These are phyloP conservation scores for Lactarius tabidus DNA, from an alignment of 768 basidiomycete genomes.

Conservation along the genomic window DNA sequence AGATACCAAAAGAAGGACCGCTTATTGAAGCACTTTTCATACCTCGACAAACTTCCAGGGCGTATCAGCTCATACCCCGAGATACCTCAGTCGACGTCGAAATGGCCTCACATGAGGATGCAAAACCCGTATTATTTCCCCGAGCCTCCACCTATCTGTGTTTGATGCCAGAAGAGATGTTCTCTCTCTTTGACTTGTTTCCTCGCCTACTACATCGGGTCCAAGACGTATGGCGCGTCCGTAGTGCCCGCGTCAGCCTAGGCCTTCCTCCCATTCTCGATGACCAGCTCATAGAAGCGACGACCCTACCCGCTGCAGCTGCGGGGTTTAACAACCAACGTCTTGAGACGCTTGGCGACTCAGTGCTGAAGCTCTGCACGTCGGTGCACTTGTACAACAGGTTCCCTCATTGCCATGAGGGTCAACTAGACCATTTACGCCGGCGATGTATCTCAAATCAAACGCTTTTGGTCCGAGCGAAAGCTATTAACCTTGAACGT, in stretches of 20 bases:
- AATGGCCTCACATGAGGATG: slow-evolving; percentile 2
- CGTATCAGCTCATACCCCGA: slow-evolving; percentile 34
- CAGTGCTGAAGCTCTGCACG: slow-evolving; percentile 70
- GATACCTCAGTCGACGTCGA: slow-evolving; percentile 20
- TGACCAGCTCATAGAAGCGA: slow-evolving; percentile 62
- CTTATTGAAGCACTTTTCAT: slow-evolving; percentile 54
- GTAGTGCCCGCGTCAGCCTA: slow-evolving; percentile 47
- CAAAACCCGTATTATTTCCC: slow-evolving; percentile 36
- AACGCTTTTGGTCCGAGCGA: slow-evolving; percentile 63
- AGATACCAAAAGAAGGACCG: slow-evolving; percentile 53
- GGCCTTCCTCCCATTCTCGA: slow-evolving; percentile 57
- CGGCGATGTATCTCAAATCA: slow-evolving; percentile 65
- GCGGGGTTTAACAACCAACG: slow-evolving; percentile 78
- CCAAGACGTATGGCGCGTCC: slow-evolving; percentile 60
- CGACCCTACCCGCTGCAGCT: slow-evolving; percentile 64
- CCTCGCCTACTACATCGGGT: slow-evolving; percentile 66
- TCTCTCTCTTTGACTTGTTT: slow-evolving; percentile 41
- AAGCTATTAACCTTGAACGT: slow-evolving; percentile 55
- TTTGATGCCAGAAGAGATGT: slow-evolving; percentile 47
- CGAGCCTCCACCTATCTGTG: slow-evolving; percentile 50
- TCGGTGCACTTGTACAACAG: slow-evolving; percentile 75
- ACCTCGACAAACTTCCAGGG: slow-evolving; percentile 39
- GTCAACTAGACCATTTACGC: slow-evolving; percentile 67
- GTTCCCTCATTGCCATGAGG: slow-evolving; percentile 77
- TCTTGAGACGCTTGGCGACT: slow-evolving; percentile 83